phyloP scores from a whole-genome alignment of 2,329 filamentous ascomycete genomes.

The Trichoderma sp. region DNA sequence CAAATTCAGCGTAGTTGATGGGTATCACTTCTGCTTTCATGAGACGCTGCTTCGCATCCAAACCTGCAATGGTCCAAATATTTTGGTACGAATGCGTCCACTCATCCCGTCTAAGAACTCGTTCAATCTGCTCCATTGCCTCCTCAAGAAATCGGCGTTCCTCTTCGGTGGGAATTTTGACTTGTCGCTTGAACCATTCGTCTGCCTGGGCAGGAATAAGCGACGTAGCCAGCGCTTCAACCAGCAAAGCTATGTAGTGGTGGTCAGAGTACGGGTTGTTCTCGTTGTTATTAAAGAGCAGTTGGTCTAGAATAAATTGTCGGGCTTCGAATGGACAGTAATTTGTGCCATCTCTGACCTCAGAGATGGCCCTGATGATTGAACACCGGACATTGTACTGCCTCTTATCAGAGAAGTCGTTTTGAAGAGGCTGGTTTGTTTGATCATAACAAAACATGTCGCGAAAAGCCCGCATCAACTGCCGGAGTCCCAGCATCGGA shows the following conservation, averaged over 20 bases:
- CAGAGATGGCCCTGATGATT: conserved; percentile 79
- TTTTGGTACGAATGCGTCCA: conserved; percentile 72
- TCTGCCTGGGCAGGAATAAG: conserved; percentile 56
- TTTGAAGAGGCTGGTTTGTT: conserved; percentile 78
- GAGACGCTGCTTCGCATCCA: conserved; percentile 63
- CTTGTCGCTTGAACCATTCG: conserved; percentile 50
- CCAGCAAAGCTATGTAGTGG: conserved; percentile 81
- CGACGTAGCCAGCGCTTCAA: conserved; percentile 64
- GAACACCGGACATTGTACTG: conserved; percentile 83
- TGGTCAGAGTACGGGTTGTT: conserved; percentile 89
- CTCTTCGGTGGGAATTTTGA: conserved; percentile 51
- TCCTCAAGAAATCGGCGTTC: conserved; percentile 55
- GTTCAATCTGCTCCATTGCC: conserved; percentile 66
- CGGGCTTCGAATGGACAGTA: conserved; percentile 79
- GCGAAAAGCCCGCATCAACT: conserved; percentile 83
- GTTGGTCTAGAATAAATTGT: conserved; percentile 82
- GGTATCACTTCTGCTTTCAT: conserved; percentile 68
- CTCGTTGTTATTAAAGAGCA: conserved; percentile 93
- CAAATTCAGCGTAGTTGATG: conserved; percentile 57
- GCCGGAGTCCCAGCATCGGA: conserved; percentile 78
- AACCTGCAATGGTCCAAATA: conserved; percentile 64
- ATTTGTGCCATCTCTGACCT: conserved; percentile 72
- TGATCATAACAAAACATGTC: conserved; percentile 85
- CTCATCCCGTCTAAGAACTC: conserved; percentile 69
- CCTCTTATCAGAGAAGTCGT: conserved; percentile 87